These are phyloP conservation scores for Apiotrichum akiyoshidainum DNA, from an alignment of 1,284 basidiomycete species.

Conservation along the genomic window DNA sequence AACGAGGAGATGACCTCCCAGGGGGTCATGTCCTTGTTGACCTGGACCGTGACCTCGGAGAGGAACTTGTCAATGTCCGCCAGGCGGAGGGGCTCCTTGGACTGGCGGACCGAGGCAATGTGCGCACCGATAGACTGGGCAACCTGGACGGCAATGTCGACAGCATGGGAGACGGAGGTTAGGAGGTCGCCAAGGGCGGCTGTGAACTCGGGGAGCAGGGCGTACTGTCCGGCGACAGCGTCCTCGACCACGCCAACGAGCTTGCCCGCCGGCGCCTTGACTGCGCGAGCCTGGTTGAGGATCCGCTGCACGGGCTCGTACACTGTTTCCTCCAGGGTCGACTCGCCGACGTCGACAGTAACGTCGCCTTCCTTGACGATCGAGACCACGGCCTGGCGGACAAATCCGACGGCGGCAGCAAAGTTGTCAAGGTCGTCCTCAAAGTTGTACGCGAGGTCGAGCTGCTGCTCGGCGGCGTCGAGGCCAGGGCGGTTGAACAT, in stretches of 20 bases:
- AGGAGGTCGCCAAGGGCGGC: constrained; percentile 68
- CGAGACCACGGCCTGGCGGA: constrained; percentile 73
- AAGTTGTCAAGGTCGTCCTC: constrained; percentile 90
- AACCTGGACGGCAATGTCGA: constrained; percentile 87
- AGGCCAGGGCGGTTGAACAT: constrained; percentile 76
- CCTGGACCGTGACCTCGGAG: constrained; percentile 58
- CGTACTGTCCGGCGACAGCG: constrained; percentile 65
- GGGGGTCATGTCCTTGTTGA: constrained; percentile 56
- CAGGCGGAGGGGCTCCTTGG: constrained; percentile 73
- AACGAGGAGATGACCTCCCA: constrained; percentile 75
- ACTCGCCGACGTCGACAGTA: constrained; percentile 65
- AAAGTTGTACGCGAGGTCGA: constrained; percentile 73
- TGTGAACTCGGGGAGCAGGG: constrained; percentile 67
- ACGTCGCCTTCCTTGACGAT: constrained; percentile 72
- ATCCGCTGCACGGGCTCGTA: constrained; percentile 76
- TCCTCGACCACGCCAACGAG: constrained; percentile 78
- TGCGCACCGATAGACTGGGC: constrained; percentile 82
- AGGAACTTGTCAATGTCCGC: constrained; percentile 67
- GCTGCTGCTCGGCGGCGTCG: constrained; percentile 80
- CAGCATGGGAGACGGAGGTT: constrained; percentile 70
- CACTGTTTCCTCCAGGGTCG: constrained; percentile 67
- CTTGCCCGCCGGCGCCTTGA: constrained; percentile 81
- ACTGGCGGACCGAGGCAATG: constrained; percentile 66
- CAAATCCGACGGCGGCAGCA: constrained; percentile 78
- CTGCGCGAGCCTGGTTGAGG: constrained; percentile 72